These are phyloP conservation scores for Chloranthus sessilifolius DNA, from an alignment of 164 flowering plant species.

Conservation along the genomic window DNA sequence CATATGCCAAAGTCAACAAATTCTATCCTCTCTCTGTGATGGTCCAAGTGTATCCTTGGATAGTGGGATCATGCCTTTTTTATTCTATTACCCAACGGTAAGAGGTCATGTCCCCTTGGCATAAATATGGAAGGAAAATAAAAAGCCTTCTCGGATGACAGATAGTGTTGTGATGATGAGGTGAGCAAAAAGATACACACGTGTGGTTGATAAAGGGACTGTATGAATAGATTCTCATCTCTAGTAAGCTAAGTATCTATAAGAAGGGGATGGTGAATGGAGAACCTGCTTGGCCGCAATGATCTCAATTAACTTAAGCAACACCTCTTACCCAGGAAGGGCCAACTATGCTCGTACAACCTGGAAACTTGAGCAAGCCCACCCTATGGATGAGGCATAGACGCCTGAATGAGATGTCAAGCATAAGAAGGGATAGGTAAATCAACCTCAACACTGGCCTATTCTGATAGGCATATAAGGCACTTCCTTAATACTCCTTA, in stretches of 20 bases:
- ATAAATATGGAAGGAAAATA: neutral
- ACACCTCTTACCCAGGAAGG: constrained; percentile 2
- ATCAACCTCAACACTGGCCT: neutral
- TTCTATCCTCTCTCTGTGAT: constrained; percentile 1
- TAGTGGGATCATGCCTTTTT: neutral
- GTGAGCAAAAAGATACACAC: constrained; percentile 3
- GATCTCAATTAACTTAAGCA: constrained; percentile 2
- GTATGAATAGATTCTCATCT: neutral
- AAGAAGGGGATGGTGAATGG: constrained; percentile 6
- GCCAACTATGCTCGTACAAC: constrained; percentile 3
- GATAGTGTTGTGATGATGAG: too few relatives aligned
- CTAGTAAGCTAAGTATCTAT: constrained; percentile 2
- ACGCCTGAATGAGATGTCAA: neutral
- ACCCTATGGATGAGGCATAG: neutral
- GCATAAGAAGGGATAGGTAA: neutral
- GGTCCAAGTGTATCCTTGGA: neutral
- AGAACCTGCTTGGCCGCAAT: constrained; percentile 5
- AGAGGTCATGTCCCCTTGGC: constrained; percentile 1
- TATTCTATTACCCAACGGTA: neutral
- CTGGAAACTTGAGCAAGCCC: neutral
- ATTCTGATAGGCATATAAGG: neutral
- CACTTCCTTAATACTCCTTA: constrained; percentile 1
- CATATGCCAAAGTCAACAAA: constrained; percentile 1
- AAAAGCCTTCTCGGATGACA: neutral
- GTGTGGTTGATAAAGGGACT: neutral